Evolutionary conservation across 345 rosid species (phyloP).

Genomic region (Geranium rotundifolium): DNA sequence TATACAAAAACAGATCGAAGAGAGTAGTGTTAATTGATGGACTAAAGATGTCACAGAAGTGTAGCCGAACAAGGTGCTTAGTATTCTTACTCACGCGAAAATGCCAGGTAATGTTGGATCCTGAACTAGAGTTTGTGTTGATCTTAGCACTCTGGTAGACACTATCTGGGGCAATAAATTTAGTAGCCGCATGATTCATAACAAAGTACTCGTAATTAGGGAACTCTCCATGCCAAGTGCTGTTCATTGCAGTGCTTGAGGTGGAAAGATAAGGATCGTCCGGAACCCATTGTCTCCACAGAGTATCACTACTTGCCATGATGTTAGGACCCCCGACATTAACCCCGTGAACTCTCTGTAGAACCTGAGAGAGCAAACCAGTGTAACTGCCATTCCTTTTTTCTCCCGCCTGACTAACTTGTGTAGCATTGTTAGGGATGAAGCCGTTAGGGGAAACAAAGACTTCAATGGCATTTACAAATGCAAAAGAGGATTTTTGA

Average conservation of each 20-base stretch:
- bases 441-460: slow-evolving; percentile 27
- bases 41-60: slow-evolving; percentile 42
- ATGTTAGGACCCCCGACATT: slow-evolving; percentile 34
- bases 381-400: background rate
- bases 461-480: slow-evolving; percentile 59
- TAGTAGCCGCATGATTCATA: background rate
- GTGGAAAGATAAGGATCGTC: slow-evolving; percentile 19
- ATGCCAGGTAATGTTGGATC: slow-evolving; percentile 32
- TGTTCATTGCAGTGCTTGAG: slow-evolving; percentile 12
- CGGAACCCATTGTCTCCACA: slow-evolving; percentile 34
- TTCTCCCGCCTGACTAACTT: background rate
- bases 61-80: slow-evolving; percentile 33
- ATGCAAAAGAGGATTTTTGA: slow-evolving; percentile 27
- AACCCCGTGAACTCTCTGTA: slow-evolving; percentile 24
- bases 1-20: slow-evolving; percentile 32
- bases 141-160: slow-evolving; percentile 37
- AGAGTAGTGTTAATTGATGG: background rate
- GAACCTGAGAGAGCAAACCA: slow-evolving; percentile 13
- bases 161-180: slow-evolving; percentile 27
- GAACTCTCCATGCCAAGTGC: accelerated
- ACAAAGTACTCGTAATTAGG: slow-evolving; percentile 6
- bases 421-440: slow-evolving; percentile 4
- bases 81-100: slow-evolving; percentile 28
- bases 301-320: slow-evolving; percentile 19
- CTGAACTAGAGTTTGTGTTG: background rate